Evolutionary conservation across 345 rosid species (phyloP).

Genomic region (Pistacia vera): DNA sequence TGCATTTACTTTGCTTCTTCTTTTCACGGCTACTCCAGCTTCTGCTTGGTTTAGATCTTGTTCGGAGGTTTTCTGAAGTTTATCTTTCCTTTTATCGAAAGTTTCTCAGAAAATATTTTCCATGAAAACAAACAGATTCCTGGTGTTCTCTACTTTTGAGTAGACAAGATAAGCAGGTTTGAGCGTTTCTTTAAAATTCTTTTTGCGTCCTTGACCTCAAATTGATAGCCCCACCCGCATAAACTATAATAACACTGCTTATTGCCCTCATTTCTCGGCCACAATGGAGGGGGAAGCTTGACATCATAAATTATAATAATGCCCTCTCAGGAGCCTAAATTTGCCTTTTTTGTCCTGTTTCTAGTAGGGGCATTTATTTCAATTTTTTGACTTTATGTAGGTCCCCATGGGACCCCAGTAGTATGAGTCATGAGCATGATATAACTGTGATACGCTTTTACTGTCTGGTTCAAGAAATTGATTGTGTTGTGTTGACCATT

Average conservation of each 20-base stretch:
- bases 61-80: neutral
- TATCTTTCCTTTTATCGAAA: neutral
- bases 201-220: slow-evolving; percentile 9
- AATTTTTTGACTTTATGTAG: slow-evolving; percentile 29
- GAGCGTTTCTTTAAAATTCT: slow-evolving; percentile 23
- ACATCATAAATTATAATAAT: slow-evolving; percentile 32
- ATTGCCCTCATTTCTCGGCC: slow-evolving; percentile 58
- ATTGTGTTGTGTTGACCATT: slow-evolving; percentile 1
- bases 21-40: neutral
- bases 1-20: slow-evolving; percentile 5
- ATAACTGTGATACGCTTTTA: slow-evolving; percentile 15
- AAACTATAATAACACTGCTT: slow-evolving; percentile 19
- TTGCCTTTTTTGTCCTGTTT: neutral
- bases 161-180: slow-evolving; percentile 25
- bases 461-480: slow-evolving; percentile 21
- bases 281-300: slow-evolving; percentile 44
- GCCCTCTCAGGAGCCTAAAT: slow-evolving; percentile 25
- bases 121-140: slow-evolving; percentile 30
- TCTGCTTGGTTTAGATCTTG: slow-evolving; percentile 19
- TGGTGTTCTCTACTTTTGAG: slow-evolving; percentile 10
- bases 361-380: slow-evolving; percentile 34
- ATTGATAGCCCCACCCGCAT: slow-evolving; percentile 38
- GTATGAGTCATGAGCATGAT: slow-evolving; percentile 34
- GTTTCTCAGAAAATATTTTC: slow-evolving; percentile 20
- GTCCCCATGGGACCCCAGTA: slow-evolving; percentile 30